Evolutionary conservation across 768 basidiomycete genomes (phyloP), one percentile per base, ranked within the genome.

Genomic region (Hebeloma cylindrosporum): DNA sequence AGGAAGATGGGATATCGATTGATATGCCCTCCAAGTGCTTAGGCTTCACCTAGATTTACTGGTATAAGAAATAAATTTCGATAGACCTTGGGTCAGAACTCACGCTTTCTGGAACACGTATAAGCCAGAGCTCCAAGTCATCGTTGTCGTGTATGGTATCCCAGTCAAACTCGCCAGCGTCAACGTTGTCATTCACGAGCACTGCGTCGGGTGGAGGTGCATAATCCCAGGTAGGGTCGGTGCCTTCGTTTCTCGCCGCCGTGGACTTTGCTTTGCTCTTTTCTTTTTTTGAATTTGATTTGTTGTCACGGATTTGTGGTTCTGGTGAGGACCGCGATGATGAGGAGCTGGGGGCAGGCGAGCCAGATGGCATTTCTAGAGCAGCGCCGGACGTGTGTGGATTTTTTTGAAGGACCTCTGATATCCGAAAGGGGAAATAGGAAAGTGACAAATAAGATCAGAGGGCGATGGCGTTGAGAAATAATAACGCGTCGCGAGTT

Each of bases 91-190:
- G 21, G 8, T 4, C 14, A 18, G 18, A 11, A 68, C 83, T 47
- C 58, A 88, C 87, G 28, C 73, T 73, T 9, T 82, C 78, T 17
- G 87, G 87, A 11, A 80, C 75, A 8, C 87, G 77, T 26, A 89
- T 74, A 9, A 88, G 64, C 78, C 85, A 88, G 7, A 90, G 53
- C 52, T 90, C 86, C 7, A 79, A 54, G 47, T 88, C 77, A 20
- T 83, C 72, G 38, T 75, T 63, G 2, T 72, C 56, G 8, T 77
- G 70, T 4, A 90, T 48, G 5, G 67, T 63, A 45, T 84, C 83
- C 85, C 85, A 89, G 53, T 88, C 86, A 53, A 85, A 85, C 2
- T 72, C 69, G 2, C 69, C 73, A 1, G 70, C 68, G 45, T 83
- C 76, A 10, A 66, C 64, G 17, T 63, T 50, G 45, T 74, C 64